A percentile compares a stretch with the other conserved stretches of the same genome.
These are phyloP conservation scores for Brassica rapa DNA, from an alignment of 345 rosid genomes.

Conservation along the genomic window DNA sequence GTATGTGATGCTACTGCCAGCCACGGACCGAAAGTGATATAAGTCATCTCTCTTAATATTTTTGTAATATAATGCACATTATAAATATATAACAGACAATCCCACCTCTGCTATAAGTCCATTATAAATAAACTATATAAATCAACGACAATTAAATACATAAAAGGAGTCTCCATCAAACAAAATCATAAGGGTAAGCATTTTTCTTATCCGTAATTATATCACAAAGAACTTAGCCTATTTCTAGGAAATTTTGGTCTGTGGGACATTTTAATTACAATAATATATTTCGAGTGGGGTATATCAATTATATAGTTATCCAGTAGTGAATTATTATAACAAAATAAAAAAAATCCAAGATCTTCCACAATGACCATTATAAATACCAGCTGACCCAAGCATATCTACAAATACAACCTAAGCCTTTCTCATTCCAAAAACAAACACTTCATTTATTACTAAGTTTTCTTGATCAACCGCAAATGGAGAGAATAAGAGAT, in stretches of 20 bases:
- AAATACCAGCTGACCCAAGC: constrained; percentile 59
- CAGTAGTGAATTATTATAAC: constrained; percentile 3
- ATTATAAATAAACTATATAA: background rate
- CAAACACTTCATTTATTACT: background rate
- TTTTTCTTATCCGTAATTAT: constrained; percentile 68
- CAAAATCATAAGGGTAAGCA: constrained; percentile 44
- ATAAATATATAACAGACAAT: background rate
- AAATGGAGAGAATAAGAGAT: constrained; percentile 77
- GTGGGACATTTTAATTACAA: constrained; percentile 15
- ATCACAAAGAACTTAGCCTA: constrained; percentile 52
- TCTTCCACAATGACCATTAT: constrained; percentile 52
- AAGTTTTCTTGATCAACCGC: background rate
- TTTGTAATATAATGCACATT: background rate
- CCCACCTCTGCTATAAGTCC: constrained; percentile 10
- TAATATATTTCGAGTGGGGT: constrained; percentile 21
- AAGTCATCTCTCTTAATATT: background rate
- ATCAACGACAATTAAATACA: background rate
- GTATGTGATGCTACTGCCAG: constrained; percentile 32
- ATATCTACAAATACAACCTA: constrained; percentile 29
- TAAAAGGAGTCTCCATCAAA: constrained; percentile 46
- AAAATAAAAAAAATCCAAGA: constrained; percentile 18
- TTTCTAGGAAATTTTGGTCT: constrained; percentile 20
- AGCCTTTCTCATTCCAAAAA: constrained; percentile 21
- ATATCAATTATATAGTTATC: constrained; percentile 16
- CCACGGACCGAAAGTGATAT: constrained; percentile 40